Base-by-base conservation (phyloP, 805 yeast species). In the Candida parachauliodes region DNA sequence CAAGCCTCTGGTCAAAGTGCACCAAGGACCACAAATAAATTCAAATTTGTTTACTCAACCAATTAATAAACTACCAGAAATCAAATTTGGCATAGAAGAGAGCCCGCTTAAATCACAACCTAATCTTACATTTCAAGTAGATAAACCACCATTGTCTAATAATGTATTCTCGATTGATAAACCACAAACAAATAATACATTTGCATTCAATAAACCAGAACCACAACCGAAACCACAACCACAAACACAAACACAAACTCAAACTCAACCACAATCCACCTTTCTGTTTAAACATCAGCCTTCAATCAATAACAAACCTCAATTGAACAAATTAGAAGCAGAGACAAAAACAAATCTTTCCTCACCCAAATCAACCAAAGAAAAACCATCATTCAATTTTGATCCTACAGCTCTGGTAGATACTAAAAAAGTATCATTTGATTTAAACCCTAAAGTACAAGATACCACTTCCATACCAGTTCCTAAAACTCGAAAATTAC, bases 401-500 rank as follows among this genome's bases (percentile, higher is more conserved):
- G n/a, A n/a, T n/a, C n/a, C n/a, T n/a, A n/a, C n/a, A n/a, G n/a
- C n/a, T n/a, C 29, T 21, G 22, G 12, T 15, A n/a, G 21, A 20
- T 11, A 9, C 39, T 4, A 34, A 31, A 20, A 24, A 28, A 12
- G 40, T 28, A 17, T 24, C 34, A 14, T 23, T 28, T 28, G 20
- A 27, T 32, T 26, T 28, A 21, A 20, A 6, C 11, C 38, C 35
- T 8, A 25, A 39, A 8, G 19, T 34, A 5, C 19, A 25, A 19
- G 34, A 15, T 22, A n/a, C n/a, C n/a, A n/a, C n/a, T n/a, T n/a
- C n/a, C n/a, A 27, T 32, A 18, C 29, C 29, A 17, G 14, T 24
- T 5, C 17, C 10, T 5, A 32, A 36, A 11, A 19, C 44, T 10
- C 16, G 11, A 4, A 26, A 41, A 27, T 42, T 67, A 4, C 36